Base-by-base conservation (phyloP, 768 basidiomycete species). In the Tylopilus vinaceipallidus region DNA sequence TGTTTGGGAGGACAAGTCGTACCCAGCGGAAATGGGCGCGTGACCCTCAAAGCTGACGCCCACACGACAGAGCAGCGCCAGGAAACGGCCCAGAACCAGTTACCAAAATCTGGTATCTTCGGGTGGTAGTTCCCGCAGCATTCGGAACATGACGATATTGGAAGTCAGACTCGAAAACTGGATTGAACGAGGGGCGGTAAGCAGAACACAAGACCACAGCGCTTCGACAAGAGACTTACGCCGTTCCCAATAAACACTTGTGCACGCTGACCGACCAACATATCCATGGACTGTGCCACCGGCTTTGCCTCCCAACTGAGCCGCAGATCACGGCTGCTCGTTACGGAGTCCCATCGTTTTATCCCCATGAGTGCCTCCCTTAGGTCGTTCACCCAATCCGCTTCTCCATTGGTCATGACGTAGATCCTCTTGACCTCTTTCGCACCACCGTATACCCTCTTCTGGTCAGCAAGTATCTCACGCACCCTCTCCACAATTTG, bases 211-310 rank as follows among this genome's bases (percentile, higher is more conserved):
- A n/a, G n/a, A n/a, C n/a, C n/a, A n/a, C n/a, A n/a, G n/a, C n/a
- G n/a, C n/a, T n/a, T n/a, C n/a, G n/a, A n/a, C n/a, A n/a, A n/a
- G n/a, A n/a, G 32, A 77, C 83, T 55, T 59, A 84, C 84, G 49
- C 85, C 86, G 59, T 88, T 88, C 8, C 86, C 86, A 36, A 88
- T 69, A 52, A 88, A 80, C 49, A 81, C 73, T 56, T 84, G 78
- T 1, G 84, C 84, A 44, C 81, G 67, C 59, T 81, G 72, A 12
- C 75, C 85, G 35, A 87, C 76, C 54, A 82, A 71, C 84, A 87
- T 86, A 64, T 88, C 86, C 58, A 83, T 64, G 4, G 80, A 75
- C 63, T 84, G 81, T 19, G 75, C 69, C 11, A 84, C 75, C 11
- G 76, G 77, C 53, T 76, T 75, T 46, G 80, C 77, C 59, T 84